Base-by-base conservation (phyloP, 2,329 filamentous ascomycete genomes). In the Microdochium trichocladiopsis region DNA sequence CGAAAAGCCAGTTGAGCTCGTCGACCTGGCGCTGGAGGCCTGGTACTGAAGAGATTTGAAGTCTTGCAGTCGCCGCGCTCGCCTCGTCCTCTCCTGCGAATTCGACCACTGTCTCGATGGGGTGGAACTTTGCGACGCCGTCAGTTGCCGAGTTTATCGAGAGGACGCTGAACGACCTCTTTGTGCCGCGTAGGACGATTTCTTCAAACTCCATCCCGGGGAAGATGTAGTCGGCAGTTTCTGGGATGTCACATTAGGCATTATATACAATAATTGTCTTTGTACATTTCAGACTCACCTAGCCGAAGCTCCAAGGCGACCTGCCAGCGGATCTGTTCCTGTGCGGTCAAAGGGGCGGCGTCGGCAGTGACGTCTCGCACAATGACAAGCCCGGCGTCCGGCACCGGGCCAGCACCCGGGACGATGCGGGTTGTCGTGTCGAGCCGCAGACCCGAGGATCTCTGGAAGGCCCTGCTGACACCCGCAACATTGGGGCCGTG, bases 381-480 rank as follows among this genome's bases (percentile, higher is more conserved):
- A 6, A 80, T 69, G 2, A 93, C 73, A 25, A 76, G 72, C 3
- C 78, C 72, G 5, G 84, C 81, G 22, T 79, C 77, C 0, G 76
- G 72, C 11, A 86, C 67, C 2, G 70, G 59, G 8, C 75, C 75
- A 10, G 78, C 75, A 2, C 77, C 72, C 23, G 92, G 78, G 8
- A 77, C 75, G 48, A 95, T 73, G 31, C 69, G 69, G 31, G 79
- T 71, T 50, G 83, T 79, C 49, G 91, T 87, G 16, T 83, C 84
- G 3, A 94, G 73, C 55, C 86, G 86, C 59, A 95, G 79, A 1
- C 82, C 82, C 58, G 87, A 87, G 6, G 82, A 79, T 33, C 88
- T 85, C 56, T 88, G 86, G 51, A 95, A 82, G 5, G 82, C 76
- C 56, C 88, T 85, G 22, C 88, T 85, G 72, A 89, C 82, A 74